These are phyloP conservation scores for Xerocomellus chrysenteron DNA, from an alignment of 768 basidiomycete genomes.

Conservation along the genomic window DNA sequence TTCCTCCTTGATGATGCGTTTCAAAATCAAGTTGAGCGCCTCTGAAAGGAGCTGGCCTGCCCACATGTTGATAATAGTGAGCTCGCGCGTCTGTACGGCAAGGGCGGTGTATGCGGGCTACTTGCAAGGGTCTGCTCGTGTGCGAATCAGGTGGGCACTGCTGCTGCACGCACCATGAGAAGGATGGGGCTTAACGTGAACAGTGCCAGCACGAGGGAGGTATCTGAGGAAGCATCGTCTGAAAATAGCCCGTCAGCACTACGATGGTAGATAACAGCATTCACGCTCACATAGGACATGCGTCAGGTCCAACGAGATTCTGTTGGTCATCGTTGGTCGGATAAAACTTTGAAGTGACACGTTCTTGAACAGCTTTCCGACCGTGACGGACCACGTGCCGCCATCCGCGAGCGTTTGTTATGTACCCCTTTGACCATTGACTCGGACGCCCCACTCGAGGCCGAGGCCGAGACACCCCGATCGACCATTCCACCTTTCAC, in stretches of 20 bases:
- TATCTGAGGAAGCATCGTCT: slow-evolving; percentile 63
- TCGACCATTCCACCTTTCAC: too few relatives aligned
- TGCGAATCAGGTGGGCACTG: not conserved
- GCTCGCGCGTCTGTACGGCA: slow-evolving; percentile 73
- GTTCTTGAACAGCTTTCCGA: too few relatives aligned
- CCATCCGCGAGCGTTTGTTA: too few relatives aligned
- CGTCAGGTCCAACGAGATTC: slow-evolving; percentile 59
- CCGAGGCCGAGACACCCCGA: too few relatives aligned
- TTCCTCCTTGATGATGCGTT: slow-evolving; percentile 63
- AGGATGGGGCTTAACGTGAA: slow-evolving; percentile 69
- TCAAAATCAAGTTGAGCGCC: slow-evolving; percentile 65
- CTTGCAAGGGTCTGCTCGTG: slow-evolving; percentile 4
- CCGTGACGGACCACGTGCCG: too few relatives aligned
- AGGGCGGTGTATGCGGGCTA: slow-evolving; percentile 80
- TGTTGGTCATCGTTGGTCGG: slow-evolving; percentile 12
- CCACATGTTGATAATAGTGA: slow-evolving; percentile 83
- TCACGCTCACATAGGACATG: slow-evolving; percentile 58
- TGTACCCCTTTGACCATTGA: too few relatives aligned
- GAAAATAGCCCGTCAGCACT: slow-evolving; percentile 7
- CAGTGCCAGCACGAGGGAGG: slow-evolving; percentile 58
- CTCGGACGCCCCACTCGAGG: too few relatives aligned
- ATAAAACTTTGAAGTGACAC: not conserved
- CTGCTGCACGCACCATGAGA: slow-evolving; percentile 54
- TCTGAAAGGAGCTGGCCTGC: slow-evolving; percentile 74
- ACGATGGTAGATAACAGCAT: not conserved